These are phyloP conservation scores for Dendrobium officinale DNA, from an alignment of 106 monocot species.

Conservation along the genomic window DNA sequence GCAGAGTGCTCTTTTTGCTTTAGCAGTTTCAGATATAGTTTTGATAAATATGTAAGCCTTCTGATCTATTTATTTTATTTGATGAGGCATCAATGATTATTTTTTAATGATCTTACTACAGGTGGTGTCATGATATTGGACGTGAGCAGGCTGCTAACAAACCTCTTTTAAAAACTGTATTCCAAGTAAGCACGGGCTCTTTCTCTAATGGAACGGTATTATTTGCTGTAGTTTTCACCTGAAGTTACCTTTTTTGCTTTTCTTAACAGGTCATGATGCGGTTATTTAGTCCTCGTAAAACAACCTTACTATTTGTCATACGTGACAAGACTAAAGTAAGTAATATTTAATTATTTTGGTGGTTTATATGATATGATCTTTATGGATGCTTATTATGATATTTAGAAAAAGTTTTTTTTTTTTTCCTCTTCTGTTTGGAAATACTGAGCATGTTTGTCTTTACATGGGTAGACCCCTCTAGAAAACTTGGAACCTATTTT, in stretches of 20 bases:
- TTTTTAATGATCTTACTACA: constrained; percentile 12
- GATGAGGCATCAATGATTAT: background rate
- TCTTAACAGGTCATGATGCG: constrained; percentile 85
- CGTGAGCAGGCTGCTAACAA: constrained; percentile 98
- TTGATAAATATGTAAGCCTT: constrained; percentile 85
- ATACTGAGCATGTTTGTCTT: constrained; percentile 9
- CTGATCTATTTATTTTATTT: constrained; percentile 5
- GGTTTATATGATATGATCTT: background rate
- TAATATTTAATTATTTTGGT: background rate
- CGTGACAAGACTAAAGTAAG: constrained; percentile 89
- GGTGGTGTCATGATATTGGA: constrained; percentile 99
- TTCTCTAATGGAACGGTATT: background rate
- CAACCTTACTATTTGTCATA: constrained; percentile 91
- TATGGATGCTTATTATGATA: background rate
- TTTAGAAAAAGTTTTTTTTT: constrained; percentile 6
- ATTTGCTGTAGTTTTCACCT: constrained; percentile 9
- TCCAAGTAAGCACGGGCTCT: constrained; percentile 53
- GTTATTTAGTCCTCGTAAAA: constrained; percentile 93
- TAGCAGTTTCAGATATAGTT: constrained; percentile 94
- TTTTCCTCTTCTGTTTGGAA: constrained; percentile 1
- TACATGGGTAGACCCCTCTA: constrained; percentile 60
- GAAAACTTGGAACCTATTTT: constrained; percentile 88
- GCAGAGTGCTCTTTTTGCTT: constrained; percentile 96
- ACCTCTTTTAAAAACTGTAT: constrained; percentile 96
- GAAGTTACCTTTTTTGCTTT: constrained; percentile 6